Base-by-base conservation (phyloP, 257 asterid genomes). In the Solanum bulbocastanum region DNA sequence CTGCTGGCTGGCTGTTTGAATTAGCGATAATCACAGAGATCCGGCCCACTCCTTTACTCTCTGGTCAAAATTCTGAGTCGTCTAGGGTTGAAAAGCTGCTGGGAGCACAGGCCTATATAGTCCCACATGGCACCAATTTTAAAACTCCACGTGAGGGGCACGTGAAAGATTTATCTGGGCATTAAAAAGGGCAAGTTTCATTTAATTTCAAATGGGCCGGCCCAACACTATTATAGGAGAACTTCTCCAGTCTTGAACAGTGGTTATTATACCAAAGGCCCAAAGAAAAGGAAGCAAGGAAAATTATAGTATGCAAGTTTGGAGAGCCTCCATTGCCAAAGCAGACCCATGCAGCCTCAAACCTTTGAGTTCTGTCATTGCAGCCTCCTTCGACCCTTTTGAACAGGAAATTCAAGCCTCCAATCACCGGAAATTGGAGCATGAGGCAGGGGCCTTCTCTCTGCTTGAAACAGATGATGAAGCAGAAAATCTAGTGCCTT, bases 401-500 rank as follows among this genome's bases (percentile, higher is more conserved):
- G 10, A 56, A 56, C 1, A 6, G 65, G 4, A 56, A 18, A 6
- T 56, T 18, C 4, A 56, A 56, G 65, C 23, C 3, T 56, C n/a
- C 0, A 56, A 56, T 56, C 65, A 56, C 65, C 10, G 0, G 0
- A 56, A 18, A 2, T 18, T 52, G 62, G 23, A 52, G 62, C 62
- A 52, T 52, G 3, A 16, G 62, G 62, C 62, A 18, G 1, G n/a
- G 4, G 23, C 10, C 1, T 16, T 52, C 3, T 52, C n/a, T 52
- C n/a, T 18, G n/a, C 1, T 52, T 52, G 23, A 5, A 16, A 3
- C 23, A 2, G 60, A 52, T 52, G 60, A 52, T 16, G 4, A 52
- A 52, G 0, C 1, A 52, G n/a, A 52, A 52, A 52, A 5, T 5
- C 0, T 2, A 2, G n/a, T 1, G 1, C n/a, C n/a, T 52, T 52